Evolutionary conservation across 345 rosid species (phyloP).

Genomic region (Rhizophora mangle): DNA sequence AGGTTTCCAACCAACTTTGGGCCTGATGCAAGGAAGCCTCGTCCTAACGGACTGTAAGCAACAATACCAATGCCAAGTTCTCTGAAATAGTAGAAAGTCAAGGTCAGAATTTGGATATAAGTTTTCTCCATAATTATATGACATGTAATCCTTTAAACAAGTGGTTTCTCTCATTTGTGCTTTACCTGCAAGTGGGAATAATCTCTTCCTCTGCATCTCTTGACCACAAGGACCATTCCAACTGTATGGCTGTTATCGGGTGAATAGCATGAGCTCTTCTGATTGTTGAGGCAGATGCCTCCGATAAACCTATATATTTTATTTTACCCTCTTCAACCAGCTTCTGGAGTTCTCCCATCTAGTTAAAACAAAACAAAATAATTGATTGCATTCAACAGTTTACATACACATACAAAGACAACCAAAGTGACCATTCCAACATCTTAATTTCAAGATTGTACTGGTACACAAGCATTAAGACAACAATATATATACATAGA

Average conservation of each 20-base stretch:
- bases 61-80: conserved; percentile 80
- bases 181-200: conserved; percentile 37
- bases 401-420: neutral
- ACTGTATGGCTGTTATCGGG: conserved; percentile 62
- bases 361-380: neutral
- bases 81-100: conserved; percentile 24
- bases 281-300: conserved; percentile 79
- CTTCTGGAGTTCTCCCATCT: conserved; percentile 65
- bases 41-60: conserved; percentile 63
- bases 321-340: conserved; percentile 73
- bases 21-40: conserved; percentile 63
- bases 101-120: neutral
- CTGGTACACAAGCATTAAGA: no score
- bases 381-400: neutral
- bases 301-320: conserved; percentile 64
- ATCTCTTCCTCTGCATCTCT: conserved; percentile 78
- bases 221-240: conserved; percentile 81
- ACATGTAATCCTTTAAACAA: neutral
- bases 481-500: no score
- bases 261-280: conserved; percentile 81
- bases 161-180: neutral
- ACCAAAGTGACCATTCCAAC: neutral
- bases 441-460: no score
- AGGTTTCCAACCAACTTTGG: conserved; percentile 50
- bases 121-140: neutral